Base-by-base conservation (phyloP, 2,329 filamentous ascomycete species). In the Aspergillus eucalypticola region DNA sequence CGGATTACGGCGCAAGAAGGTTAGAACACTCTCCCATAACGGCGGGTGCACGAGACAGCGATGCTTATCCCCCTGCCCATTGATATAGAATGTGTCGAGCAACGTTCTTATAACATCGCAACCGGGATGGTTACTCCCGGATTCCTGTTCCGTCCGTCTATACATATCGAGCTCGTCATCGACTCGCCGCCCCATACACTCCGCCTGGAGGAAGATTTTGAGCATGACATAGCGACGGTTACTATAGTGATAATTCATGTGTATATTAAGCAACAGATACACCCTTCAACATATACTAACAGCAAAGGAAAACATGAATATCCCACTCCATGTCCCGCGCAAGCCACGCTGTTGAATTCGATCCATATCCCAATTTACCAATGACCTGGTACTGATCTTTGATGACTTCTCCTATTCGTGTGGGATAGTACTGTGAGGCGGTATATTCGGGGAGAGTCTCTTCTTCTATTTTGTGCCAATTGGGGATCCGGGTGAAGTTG, bases 81-180 rank as follows among this genome's bases (percentile, higher is more conserved):
- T n/a, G n/a, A n/a, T n/a, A n/a, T 73, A 42, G 58, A 79, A 79
- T 1, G 68, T 58, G 53, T 77, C 72, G 15, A 75, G 68, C 25
- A 76, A 59, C 0, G 63, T 62, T 42, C 76, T 68, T 6, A 80
- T 60, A 10, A 60, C 60, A 5, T 61, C 59, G 11, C 63, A 67
- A 19, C 75, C 75, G n/a, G 70, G 69, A 56, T n/a, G n/a, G n/a
- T n/a, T n/a, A n/a, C n/a, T n/a, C n/a, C n/a, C n/a, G n/a, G n/a
- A n/a, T n/a, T n/a, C n/a, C n/a, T n/a, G n/a, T n/a, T n/a, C n/a
- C n/a, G n/a, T n/a, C n/a, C n/a, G 73, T 62, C 74, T 73, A 52
- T 82, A 81, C n/a, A 81, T 80, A 3, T 69, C 64, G 10, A 81
- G 63, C 65, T 82, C 80, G 15, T 78, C 29, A 51, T 74, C 68